Conservation (phyloP, 768 basidiomycete genomes). For the Tricholoma furcatifolium region DNA sequence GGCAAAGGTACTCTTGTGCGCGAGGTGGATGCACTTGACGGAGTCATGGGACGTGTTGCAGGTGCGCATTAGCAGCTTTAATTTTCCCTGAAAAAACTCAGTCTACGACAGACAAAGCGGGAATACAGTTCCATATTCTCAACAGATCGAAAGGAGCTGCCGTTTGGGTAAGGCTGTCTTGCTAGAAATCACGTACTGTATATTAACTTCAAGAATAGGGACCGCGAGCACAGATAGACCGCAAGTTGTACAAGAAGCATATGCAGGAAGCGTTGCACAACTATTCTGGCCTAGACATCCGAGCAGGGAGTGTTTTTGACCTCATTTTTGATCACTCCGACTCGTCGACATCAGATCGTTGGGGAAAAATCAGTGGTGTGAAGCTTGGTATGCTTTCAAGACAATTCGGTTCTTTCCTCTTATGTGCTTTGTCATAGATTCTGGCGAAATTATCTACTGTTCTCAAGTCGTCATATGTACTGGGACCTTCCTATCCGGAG, state of each 20-base stretch:
- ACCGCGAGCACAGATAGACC: constrained; percentile 85
- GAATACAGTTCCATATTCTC: constrained; percentile 85
- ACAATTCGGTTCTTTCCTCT: not conserved
- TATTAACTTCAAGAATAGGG: constrained; percentile 48
- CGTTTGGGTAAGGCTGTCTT: constrained; percentile 66
- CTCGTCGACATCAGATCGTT: constrained; percentile 31
- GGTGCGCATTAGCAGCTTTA: constrained; percentile 44
- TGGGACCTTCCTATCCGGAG: constrained; percentile 88
- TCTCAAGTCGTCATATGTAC: constrained; percentile 87
- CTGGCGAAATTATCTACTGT: constrained; percentile 72
- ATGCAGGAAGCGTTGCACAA: constrained; percentile 71
- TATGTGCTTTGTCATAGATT: constrained; percentile 43
- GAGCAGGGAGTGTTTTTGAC: constrained; percentile 76
- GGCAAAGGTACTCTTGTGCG: constrained; percentile 91
- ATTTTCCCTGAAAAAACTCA: not conserved
- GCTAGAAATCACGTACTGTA: not conserved
- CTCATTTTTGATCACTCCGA: constrained; percentile 59
- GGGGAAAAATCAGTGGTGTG: constrained; percentile 64
- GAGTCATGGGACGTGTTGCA: constrained; percentile 79
- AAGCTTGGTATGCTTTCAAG: constrained; percentile 51
- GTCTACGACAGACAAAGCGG: constrained; percentile 66
- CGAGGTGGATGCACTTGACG: constrained; percentile 89
- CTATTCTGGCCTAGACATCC: constrained; percentile 70
- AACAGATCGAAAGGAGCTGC: constrained; percentile 87
- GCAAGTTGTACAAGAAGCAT: constrained; percentile 76